Conservation (phyloP, 2,329 filamentous ascomycete genomes). For the Plectosphaerella cucumerina region DNA sequence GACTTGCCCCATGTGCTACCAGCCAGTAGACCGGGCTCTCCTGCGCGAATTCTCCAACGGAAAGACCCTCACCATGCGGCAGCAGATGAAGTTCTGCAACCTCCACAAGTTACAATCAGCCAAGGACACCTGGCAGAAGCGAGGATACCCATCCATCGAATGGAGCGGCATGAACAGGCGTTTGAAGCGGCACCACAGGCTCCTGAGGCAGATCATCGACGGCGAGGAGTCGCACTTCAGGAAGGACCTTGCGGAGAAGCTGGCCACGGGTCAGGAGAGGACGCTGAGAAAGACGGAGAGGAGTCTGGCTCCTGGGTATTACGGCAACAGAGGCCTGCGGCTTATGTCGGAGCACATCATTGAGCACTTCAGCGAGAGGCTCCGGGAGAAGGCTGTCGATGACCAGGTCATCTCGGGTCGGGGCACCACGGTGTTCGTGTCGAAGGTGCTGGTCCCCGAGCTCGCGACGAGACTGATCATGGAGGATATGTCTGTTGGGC, state of each 20-base stretch:
- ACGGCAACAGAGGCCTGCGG: conserved; percentile 69
- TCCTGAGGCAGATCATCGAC: conserved; percentile 56
- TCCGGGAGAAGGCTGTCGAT: conserved; percentile 58
- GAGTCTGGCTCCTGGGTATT: conserved; percentile 72
- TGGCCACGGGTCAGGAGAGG: conserved; percentile 54
- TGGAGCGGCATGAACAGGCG: conserved; percentile 61
- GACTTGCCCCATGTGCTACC: conserved; percentile 65
- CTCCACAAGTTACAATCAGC: conserved; percentile 57
- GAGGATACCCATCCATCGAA: conserved; percentile 66
- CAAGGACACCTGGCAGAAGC: conserved; percentile 37
- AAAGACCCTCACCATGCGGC: conserved; percentile 47
- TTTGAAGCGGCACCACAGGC: conserved; percentile 49
- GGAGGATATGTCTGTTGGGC: conserved; percentile 47
- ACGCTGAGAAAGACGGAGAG: conserved; percentile 56
- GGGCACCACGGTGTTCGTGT: conserved; percentile 65
- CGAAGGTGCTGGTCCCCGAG: conserved; percentile 75
- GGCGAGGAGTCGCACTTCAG: conserved; percentile 59
- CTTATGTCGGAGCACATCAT: conserved; percentile 70
- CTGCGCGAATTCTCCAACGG: conserved; percentile 49
- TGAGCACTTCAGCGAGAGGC: conserved; percentile 49
- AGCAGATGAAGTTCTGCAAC: conserved; percentile 61
- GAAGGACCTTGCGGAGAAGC: conserved; percentile 46
- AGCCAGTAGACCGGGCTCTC: conserved; percentile 48
- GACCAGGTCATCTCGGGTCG: conserved; percentile 64
- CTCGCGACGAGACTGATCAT: conserved; percentile 49